Evolutionary conservation across 2,329 filamentous ascomycete genomes (phyloP).

Genomic region (Neodidymelliopsis sp.): DNA sequence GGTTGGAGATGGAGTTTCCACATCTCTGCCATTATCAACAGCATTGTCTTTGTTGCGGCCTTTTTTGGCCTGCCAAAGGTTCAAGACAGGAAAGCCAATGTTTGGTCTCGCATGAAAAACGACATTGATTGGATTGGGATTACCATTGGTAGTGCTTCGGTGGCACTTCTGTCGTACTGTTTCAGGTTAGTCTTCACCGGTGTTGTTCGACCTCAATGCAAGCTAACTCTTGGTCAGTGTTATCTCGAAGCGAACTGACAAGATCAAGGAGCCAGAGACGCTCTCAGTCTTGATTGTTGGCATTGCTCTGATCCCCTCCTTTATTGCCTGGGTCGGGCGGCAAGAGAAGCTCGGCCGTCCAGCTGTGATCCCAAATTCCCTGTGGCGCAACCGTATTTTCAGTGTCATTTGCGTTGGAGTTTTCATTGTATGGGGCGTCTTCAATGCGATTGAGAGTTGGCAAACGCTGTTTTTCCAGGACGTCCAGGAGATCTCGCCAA

Average conservation of each 20-base stretch:
- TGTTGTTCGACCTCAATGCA: not conserved
- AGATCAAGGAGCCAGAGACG: slow-evolving; percentile 54
- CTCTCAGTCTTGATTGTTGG: slow-evolving; percentile 58
- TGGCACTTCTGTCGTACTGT: slow-evolving; percentile 62
- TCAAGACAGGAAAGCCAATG: slow-evolving; percentile 31
- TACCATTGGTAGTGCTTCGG: slow-evolving; percentile 53
- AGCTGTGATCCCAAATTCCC: slow-evolving; percentile 67
- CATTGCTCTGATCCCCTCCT: slow-evolving; percentile 55
- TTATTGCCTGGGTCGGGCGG: slow-evolving; percentile 62
- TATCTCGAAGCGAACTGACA: slow-evolving; percentile 51
- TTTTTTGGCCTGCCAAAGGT: slow-evolving; percentile 49
- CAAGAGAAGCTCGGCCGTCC: slow-evolving; percentile 57
- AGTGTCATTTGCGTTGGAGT: slow-evolving; percentile 61
- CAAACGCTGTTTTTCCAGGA: slow-evolving; percentile 56
- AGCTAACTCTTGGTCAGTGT: slow-evolving; percentile 22
- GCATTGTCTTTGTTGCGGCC: slow-evolving; percentile 49
- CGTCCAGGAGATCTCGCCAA: slow-evolving; percentile 44
- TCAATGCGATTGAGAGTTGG: slow-evolving; percentile 48
- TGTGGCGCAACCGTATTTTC: slow-evolving; percentile 67
- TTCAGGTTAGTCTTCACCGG: slow-evolving; percentile 55
- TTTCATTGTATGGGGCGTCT: slow-evolving; percentile 49
- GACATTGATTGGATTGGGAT: slow-evolving; percentile 65
- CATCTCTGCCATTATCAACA: slow-evolving; percentile 55
- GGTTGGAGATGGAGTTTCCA: slow-evolving; percentile 64
- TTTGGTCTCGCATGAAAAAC: slow-evolving; percentile 41